Evolutionary conservation across 2,329 filamentous ascomycete species (phyloP).

Genomic region (Purpureocillium lavendulum): DNA sequence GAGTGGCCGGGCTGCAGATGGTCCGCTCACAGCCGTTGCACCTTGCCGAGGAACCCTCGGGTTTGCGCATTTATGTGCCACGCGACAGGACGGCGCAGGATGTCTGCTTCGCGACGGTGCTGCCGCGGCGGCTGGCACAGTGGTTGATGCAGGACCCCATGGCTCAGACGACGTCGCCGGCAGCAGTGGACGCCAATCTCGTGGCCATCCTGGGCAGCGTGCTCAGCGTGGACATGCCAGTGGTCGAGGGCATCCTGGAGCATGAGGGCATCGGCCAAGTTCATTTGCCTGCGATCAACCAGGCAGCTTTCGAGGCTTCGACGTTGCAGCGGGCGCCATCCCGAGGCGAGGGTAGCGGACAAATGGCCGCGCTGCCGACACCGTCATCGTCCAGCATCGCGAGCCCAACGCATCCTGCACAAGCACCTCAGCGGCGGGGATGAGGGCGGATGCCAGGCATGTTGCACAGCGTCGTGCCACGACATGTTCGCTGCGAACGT

Average conservation of each 20-base stretch:
- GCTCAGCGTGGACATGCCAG: conserved; percentile 1
- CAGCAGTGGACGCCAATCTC: neutral
- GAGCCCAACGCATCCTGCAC: neutral
- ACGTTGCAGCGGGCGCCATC: neutral
- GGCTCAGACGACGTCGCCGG: conserved; percentile 2
- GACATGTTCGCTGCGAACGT: no score
- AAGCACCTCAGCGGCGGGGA: neutral
- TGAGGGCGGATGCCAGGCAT: no score
- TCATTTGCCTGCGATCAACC: neutral
- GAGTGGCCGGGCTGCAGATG: conserved; percentile 8
- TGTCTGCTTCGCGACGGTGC: conserved; percentile 16
- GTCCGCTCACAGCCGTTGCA: conserved; percentile 14
- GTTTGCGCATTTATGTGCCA: conserved; percentile 23
- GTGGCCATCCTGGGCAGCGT: neutral
- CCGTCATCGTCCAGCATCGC: neutral
- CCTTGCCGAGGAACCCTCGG: conserved; percentile 14
- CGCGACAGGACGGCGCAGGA: conserved; percentile 15
- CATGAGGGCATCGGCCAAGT: conserved; percentile 3
- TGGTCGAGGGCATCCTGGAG: conserved; percentile 1
- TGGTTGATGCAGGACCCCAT: conserved; percentile 25
- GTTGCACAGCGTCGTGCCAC: no score
- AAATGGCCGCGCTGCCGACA: neutral
- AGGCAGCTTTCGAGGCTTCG: neutral
- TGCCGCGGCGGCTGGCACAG: conserved; percentile 17
- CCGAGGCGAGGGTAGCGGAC: neutral